Percentiles rank a stretch among this genome's conserved stretches.
These are phyloP conservation scores for Domatiomyces globalis DNA, from an alignment of 2,329 filamentous ascomycete genomes.

Conservation along the genomic window DNA sequence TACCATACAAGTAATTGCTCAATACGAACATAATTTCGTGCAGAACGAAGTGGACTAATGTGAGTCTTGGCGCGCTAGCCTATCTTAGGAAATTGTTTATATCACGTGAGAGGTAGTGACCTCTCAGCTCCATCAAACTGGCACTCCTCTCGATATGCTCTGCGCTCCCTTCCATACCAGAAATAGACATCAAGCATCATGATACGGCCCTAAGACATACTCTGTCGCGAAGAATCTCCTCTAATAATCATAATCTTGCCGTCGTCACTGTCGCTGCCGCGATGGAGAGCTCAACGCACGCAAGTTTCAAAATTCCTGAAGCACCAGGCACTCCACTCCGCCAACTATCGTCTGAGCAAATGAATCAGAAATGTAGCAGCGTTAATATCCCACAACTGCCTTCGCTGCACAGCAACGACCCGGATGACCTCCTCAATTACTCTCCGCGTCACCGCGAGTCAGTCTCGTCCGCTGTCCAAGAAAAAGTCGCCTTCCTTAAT, in stretches of 20 bases:
- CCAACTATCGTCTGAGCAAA: constrained; percentile 34
- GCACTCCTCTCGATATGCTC: background rate
- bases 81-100: background rate
- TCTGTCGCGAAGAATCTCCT: background rate
- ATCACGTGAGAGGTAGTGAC: background rate
- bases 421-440: background rate
- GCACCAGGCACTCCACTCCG: constrained; percentile 24
- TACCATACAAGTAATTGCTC: too few relatives aligned
- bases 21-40: background rate
- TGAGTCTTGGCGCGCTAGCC: background rate
- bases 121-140: background rate
- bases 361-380: constrained; percentile 30
- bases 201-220: background rate
- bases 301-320: background rate
- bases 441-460: constrained; percentile 21
- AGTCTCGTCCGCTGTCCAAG: constrained; percentile 31
- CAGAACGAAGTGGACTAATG: background rate
- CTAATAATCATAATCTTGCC: background rate
- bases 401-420: constrained; percentile 21
- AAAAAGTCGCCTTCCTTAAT: constrained; percentile 36
- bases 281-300: background rate
- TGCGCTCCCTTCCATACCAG: too few relatives aligned
- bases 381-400: constrained; percentile 25
- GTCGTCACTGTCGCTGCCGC: too few relatives aligned
- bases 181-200: background rate